Base-by-base conservation (phyloP, 345 rosid species). In the Chamaenerion angustifolium region DNA sequence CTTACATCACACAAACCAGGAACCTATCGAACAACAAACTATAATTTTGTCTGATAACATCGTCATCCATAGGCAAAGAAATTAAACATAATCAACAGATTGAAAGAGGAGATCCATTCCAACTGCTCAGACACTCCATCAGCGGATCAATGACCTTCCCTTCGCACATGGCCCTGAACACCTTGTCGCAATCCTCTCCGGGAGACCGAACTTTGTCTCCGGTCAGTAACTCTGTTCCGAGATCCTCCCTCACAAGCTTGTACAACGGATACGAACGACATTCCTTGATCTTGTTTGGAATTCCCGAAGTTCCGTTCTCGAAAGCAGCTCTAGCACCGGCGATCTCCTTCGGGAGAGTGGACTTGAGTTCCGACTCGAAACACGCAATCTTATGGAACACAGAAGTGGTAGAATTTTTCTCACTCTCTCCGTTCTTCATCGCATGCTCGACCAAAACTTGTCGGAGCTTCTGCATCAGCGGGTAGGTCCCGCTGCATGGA, bases 391-490 rank as follows among this genome's bases (percentile, higher is more conserved):
- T 57, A 40, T 57, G 60, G 54, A 57, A 57, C 43, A 57, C 42
- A 8, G 60, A 57, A 0, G 53, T 12, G 40, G 45, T 40, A 6
- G 41, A 17, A 46, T 57, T 57, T 52, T 57, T 48, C 60, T 57
- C 60, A n/a, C 48, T 48, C 17, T 57, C 60, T 1, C 60, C 52
- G n/a, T 57, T 48, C 17, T 12, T 14, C 18, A 57, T 35, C 14
- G 53, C 53, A 10, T 57, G 60, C 11, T 57, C 53, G 8, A 57
- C 60, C 12, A 57, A 40, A 31, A 57, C 60, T 41, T 48, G 53
- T 52, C 60, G 48, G 12, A 57, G 60, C 13, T 57, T 57, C 52
- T 57, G 60, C 60, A 57, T 57, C 43, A 57, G 52, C 4, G 60
- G 60, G 54, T 57, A 57, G 8, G 60, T 57, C 12, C 46, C 21